Conservation (phyloP, 352 stramenopile species). For the Pythium insidiosum region DNA sequence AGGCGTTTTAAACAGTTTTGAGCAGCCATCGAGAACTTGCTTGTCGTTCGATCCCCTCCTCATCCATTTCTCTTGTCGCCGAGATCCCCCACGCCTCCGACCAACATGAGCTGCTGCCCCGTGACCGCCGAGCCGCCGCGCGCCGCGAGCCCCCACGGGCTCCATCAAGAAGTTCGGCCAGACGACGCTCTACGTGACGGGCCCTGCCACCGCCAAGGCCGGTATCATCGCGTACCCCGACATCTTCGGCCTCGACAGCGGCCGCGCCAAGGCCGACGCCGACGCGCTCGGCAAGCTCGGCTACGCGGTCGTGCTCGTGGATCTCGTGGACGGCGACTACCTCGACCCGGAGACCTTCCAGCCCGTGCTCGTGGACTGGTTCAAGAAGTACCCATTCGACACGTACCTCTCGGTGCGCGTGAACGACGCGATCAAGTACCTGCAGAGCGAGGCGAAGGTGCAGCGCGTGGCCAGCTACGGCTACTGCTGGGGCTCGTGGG, state of each 20-base stretch:
- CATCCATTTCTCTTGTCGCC: slow-evolving; percentile 6
- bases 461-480: slow-evolving; percentile 67
- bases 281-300: slow-evolving; percentile 65
- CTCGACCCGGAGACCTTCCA: slow-evolving; percentile 19
- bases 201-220: slow-evolving; percentile 48
- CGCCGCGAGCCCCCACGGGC: slow-evolving; percentile 32
- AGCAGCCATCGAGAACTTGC: neutral
- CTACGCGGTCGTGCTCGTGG: slow-evolving; percentile 68
- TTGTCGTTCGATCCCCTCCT: neutral
- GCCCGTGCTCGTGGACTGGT: slow-evolving; percentile 32
- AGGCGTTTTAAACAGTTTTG: too few species aligned
- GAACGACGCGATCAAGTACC: slow-evolving; percentile 63
- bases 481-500: slow-evolving; percentile 81
- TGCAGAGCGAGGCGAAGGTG: slow-evolving; percentile 49
- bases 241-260: slow-evolving; percentile 74
- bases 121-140: slow-evolving; percentile 51
- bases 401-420: slow-evolving; percentile 46
- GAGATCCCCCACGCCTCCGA: neutral
- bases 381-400: slow-evolving; percentile 63
- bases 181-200: slow-evolving; percentile 69
- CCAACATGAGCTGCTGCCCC: slow-evolving; percentile 67
- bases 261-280: slow-evolving; percentile 70
- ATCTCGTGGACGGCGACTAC: slow-evolving; percentile 64
- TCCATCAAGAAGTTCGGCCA: slow-evolving; percentile 58
- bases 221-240: slow-evolving; percentile 68